Evolutionary conservation across 352 stramenopile species (phyloP), one percentile per base, ranked within the genome.

Genomic region (Phytophthora europaea): DNA sequence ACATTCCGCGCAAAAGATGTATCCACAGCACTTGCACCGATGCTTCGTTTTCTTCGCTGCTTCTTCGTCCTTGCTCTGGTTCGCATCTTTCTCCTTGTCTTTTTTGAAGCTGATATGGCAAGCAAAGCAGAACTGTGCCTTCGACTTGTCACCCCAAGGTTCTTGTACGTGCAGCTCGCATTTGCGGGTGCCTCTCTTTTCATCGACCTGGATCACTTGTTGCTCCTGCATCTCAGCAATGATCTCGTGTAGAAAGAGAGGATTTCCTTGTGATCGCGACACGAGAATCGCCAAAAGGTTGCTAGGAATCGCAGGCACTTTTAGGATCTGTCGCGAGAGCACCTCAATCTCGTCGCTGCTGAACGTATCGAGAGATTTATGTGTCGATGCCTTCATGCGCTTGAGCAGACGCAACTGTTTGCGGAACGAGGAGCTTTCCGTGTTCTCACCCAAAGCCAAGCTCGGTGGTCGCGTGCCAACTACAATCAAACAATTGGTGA

Each of bases 171-270:
- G 84, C 53, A 94, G 67, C 55, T 84, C 80, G 38, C 89, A 96
- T 45, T 73, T 86, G 16, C 78, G 78, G 5, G 10, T 18, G 6
- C 64, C 58, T 18, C 78, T 89, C 22, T 77, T 84, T 36, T 78
- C 68, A 56, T 96, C 84, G 13, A 95, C 75, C 45, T 83, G 76
- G 47, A 96, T 91, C 65, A 92, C 86, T 88, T 94, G 76, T 36
- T 95, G 88, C 22, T 89, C 79, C 22, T 78, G 60, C 89, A 96
- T 94, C 51, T 94, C 88, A n/a, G 75, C 75, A 23, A 96, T 92
- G n/a, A 96, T 90, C 47, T 96, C 89, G 61, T 87, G 76, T 9
- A 97, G 65, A 64, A 97, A 95, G 6, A 97, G 80, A 55, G 90
- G 88, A 51, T 95, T 97, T 22, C 90, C 90, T 71, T 97, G 90